phyloP scores from a whole-genome alignment of 75 land plant genomes.

The Adiantum capillusveneris region DNA sequence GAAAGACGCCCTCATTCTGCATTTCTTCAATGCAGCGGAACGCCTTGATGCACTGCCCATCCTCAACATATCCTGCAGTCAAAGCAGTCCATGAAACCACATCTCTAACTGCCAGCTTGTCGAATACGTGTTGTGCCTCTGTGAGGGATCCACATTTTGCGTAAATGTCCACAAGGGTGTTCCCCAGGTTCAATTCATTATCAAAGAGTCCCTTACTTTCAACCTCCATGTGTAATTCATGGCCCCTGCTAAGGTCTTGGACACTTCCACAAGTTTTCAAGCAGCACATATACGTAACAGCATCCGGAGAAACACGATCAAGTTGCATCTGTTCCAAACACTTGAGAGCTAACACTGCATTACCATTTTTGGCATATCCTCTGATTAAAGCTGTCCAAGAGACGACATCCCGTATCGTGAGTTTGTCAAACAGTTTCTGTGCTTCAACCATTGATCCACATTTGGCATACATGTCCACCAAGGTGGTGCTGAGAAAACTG shows the following conservation, averaged over 20 bases:
- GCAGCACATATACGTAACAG: slow-evolving; percentile 23
- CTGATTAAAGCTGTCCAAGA: slow-evolving; percentile 48
- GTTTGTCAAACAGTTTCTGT: slow-evolving; percentile 25
- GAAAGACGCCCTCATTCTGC: slow-evolving; percentile 4
- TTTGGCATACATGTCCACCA: slow-evolving; percentile 38
- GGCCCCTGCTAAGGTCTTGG: slow-evolving; percentile 21
- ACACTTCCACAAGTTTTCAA: slow-evolving; percentile 39
- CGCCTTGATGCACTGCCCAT: slow-evolving; percentile 15
- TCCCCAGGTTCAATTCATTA: slow-evolving; percentile 26
- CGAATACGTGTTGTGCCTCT: slow-evolving; percentile 24
- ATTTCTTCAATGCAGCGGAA: slow-evolving; percentile 11
- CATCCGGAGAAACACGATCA: slow-evolving; percentile 16
- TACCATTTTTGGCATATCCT: slow-evolving; percentile 32
- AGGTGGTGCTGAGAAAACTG: slow-evolving; percentile 31
- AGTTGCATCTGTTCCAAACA: slow-evolving; percentile 24
- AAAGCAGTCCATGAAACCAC: slow-evolving; percentile 22
- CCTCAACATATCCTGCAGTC: slow-evolving; percentile 25
- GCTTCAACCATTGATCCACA: slow-evolving; percentile 24
- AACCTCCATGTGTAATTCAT: slow-evolving; percentile 40
- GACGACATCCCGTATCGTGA: slow-evolving; percentile 29
- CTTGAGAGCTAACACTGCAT: slow-evolving; percentile 13
- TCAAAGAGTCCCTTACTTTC: slow-evolving; percentile 20
- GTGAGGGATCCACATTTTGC: slow-evolving; percentile 4
- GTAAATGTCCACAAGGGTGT: slow-evolving; percentile 38
- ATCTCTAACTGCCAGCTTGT: slow-evolving; percentile 19